Evolutionary conservation across 768 basidiomycete species (phyloP).

Genomic region (Collybia nuda): DNA sequence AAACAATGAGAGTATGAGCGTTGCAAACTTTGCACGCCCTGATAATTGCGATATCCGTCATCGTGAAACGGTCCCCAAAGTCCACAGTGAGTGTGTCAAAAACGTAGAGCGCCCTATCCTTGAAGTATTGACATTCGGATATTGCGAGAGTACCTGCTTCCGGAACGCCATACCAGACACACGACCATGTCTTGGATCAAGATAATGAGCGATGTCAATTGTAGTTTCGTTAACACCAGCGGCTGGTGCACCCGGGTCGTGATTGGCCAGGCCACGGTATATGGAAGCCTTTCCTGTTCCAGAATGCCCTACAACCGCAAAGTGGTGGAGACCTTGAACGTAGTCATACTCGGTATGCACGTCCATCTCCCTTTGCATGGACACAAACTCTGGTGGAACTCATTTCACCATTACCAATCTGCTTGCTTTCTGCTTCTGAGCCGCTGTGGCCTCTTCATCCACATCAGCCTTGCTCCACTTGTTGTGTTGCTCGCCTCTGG

Average conservation of each 20-base stretch:
- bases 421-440: background rate
- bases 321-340: conserved; percentile 10
- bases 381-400: background rate
- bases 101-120: conserved; percentile 31
- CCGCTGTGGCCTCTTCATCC: background rate
- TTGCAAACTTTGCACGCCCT: conserved; percentile 24
- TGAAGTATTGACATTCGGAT: conserved; percentile 34
- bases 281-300: conserved; percentile 38
- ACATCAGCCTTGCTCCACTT: background rate
- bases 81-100: conserved; percentile 33
- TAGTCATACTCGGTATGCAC: background rate
- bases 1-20: conserved; percentile 32
- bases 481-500: background rate
- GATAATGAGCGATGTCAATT: conserved; percentile 18
- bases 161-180: conserved; percentile 34
- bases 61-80: conserved; percentile 30
- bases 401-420: background rate
- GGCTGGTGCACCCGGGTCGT: conserved; percentile 20
- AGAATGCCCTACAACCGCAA: conserved; percentile 30
- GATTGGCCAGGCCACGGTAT: conserved; percentile 26
- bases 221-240: conserved; percentile 29
- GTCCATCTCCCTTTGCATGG: background rate
- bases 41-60: conserved; percentile 31
- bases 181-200: conserved; percentile 16
- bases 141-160: conserved; percentile 31